Evolutionary conservation across 345 rosid genomes (phyloP).

Genomic region (Eucalyptus cloeziana): DNA sequence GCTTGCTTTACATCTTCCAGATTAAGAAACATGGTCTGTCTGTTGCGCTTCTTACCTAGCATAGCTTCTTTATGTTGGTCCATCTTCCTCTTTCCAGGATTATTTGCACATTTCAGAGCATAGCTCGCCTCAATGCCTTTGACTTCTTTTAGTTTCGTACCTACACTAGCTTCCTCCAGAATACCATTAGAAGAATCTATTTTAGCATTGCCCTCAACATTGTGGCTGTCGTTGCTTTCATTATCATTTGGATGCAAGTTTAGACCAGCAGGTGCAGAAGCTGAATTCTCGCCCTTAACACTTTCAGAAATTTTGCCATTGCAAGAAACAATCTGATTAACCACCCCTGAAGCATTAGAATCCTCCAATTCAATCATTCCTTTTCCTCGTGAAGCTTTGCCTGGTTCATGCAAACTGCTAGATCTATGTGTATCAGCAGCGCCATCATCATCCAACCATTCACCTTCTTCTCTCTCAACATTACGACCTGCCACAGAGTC

Average conservation of each 20-base stretch:
- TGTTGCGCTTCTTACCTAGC: constrained; percentile 92
- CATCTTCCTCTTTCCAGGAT: constrained; percentile 67
- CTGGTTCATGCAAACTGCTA: constrained; percentile 11
- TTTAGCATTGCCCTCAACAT: constrained; percentile 34
- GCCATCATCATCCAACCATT: constrained; percentile 77
- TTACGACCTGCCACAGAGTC: constrained; percentile 16
- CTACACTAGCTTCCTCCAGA: constrained; percentile 29
- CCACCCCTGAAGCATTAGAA: constrained; percentile 6
- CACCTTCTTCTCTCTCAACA: constrained; percentile 95
- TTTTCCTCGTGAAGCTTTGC: constrained; percentile 17
- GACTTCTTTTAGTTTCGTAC: constrained; percentile 57
- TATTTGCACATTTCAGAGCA: constrained; percentile 60
- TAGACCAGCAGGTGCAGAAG: constrained; percentile 7
- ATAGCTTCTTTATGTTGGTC: constrained; percentile 93
- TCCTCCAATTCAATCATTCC: constrained; percentile 11
- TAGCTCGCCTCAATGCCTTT: constrained; percentile 81
- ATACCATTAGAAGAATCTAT: constrained; percentile 19
- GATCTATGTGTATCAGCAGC: constrained; percentile 14
- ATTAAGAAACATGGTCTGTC: constrained; percentile 88
- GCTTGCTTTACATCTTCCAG: constrained; percentile 96
- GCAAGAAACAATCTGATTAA: background rate
- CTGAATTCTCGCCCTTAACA: constrained; percentile 5
- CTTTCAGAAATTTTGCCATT: constrained; percentile 17
- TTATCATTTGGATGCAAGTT: constrained; percentile 27
- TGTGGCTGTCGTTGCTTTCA: constrained; percentile 19